Percentiles rank a stretch among this genome's conserved stretches.
These are phyloP conservation scores for Wickerhamomyces chambardii DNA, from an alignment of 805 yeast species.

Conservation along the genomic window DNA sequence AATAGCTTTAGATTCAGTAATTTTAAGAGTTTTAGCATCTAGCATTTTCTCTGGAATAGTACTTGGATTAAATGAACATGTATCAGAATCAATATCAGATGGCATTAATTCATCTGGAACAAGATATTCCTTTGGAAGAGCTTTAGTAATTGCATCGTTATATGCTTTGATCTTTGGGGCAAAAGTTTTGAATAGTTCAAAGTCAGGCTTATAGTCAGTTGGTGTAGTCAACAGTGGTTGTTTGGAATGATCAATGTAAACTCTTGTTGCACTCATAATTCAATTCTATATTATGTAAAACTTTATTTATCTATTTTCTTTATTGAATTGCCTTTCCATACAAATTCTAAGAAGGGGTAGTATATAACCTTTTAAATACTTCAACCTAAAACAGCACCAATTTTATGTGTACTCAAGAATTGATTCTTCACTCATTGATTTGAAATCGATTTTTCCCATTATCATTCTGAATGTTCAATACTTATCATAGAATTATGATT, in stretches of 20 bases:
- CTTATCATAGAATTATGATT: no score
- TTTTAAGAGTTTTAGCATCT: conserved; percentile 11
- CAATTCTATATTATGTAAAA: no score
- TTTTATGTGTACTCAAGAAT: no score
- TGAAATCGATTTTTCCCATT: no score
- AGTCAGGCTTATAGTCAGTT: background rate
- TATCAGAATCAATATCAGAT: conserved; percentile 4
- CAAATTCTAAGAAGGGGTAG: no score
- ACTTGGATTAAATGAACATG: conserved; percentile 13
- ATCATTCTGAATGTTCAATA: no score
- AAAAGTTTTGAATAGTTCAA: background rate
- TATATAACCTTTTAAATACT: no score
- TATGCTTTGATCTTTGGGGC: conserved; percentile 21
- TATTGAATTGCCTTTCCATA: no score
- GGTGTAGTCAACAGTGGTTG: background rate
- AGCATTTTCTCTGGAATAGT: conserved; percentile 12
- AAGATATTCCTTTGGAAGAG: conserved; percentile 4
- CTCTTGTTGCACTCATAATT: background rate
- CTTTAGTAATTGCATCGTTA: background rate
- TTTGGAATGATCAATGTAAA: background rate
- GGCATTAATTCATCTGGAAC: conserved; percentile 19
- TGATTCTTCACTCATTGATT: no score
- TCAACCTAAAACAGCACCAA: no score
- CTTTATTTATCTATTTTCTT: no score
- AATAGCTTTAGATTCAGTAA: conserved; percentile 12